Evolutionary conservation across 441 rosid genomes (phyloP).

Genomic region (Jatropha podagrica): DNA sequence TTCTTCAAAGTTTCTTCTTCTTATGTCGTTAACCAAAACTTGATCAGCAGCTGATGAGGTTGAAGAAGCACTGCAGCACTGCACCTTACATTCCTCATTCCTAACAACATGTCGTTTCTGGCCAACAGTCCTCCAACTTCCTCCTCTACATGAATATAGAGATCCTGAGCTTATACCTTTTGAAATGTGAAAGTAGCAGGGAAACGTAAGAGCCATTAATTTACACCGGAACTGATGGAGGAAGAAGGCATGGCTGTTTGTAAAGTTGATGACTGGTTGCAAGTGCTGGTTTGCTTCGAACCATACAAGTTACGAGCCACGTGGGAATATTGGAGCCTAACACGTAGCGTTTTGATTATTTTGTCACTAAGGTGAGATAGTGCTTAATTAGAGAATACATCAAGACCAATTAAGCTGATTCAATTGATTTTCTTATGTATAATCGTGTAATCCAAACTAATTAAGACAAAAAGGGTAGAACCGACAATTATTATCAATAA

Average conservation of each 20-base stretch:
- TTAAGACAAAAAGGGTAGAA: too few species aligned
- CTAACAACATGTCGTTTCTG: not conserved
- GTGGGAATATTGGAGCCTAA: constrained; percentile 15
- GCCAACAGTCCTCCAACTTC: not conserved
- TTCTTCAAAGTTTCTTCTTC: not conserved
- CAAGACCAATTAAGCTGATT: too few species aligned
- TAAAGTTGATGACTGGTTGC: not conserved
- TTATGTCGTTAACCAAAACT: not conserved
- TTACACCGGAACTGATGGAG: not conserved
- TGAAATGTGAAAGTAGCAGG: constrained; percentile 10
- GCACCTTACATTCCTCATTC: not conserved
- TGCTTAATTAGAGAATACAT: too few species aligned
- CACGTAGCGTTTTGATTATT: not conserved
- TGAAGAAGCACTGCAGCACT: constrained; percentile 20
- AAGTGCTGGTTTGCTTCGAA: constrained; percentile 4
- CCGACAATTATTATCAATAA: not conserved
- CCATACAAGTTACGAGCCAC: constrained; percentile 12
- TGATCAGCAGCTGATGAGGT: constrained; percentile 20
- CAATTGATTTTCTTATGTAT: too few species aligned
- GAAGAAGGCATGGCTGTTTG: not conserved
- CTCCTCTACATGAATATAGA: not conserved
- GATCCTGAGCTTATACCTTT: not conserved
- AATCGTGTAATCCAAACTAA: too few species aligned
- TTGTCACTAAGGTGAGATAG: too few species aligned
- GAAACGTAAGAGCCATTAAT: constrained; percentile 14